Evolutionary conservation across 768 basidiomycete species (phyloP).

Genomic region (Podaxis sp.): DNA sequence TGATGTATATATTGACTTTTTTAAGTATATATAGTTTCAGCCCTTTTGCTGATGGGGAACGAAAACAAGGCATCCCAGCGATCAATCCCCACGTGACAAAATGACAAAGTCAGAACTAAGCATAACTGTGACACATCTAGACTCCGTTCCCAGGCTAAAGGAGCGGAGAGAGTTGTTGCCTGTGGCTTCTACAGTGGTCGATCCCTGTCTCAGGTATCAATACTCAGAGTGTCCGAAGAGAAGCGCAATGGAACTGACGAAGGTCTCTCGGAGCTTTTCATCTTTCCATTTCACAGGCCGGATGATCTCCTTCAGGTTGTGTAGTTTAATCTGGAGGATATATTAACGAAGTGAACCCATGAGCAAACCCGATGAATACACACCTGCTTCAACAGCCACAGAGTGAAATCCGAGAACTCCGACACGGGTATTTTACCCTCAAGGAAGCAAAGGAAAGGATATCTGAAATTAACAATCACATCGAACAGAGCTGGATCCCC

Average conservation of each 20-base stretch:
- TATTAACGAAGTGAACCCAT: neutral
- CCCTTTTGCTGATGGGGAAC: too few species aligned
- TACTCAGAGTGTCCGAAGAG: neutral
- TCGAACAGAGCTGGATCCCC: neutral
- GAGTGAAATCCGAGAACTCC: neutral
- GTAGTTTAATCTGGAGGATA: neutral
- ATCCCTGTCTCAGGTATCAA: neutral
- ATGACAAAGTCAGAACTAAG: neutral
- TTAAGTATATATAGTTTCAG: neutral
- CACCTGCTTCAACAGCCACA: neutral
- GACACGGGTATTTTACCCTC: neutral
- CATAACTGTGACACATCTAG: neutral
- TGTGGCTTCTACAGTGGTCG: neutral
- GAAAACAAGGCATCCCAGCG: neutral
- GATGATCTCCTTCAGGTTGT: neutral
- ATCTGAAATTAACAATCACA: neutral
- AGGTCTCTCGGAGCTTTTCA: neutral
- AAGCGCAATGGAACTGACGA: conserved; percentile 21
- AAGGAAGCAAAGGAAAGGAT: neutral
- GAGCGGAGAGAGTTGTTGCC: neutral
- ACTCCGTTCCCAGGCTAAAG: neutral
- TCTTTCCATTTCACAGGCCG: conserved; percentile 4
- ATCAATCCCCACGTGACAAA: neutral
- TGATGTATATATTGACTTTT: neutral
- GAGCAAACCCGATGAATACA: too few species aligned